Conservation (phyloP, 2,329 filamentous ascomycete species). For the Trichoderma brevicompactum region DNA sequence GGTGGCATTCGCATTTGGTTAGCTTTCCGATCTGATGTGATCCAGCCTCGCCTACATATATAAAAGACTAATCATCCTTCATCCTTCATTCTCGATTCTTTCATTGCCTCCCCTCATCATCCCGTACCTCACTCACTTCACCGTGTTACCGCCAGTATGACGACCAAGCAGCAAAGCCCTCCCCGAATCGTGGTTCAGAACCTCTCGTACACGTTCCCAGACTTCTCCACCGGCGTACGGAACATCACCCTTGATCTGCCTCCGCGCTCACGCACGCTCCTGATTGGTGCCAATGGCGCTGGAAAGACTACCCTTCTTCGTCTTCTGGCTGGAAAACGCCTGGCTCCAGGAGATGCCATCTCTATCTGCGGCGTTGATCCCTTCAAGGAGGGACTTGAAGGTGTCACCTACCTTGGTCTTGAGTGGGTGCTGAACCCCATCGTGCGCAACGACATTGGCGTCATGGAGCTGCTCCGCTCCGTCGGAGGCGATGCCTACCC, state of each 20-base stretch:
- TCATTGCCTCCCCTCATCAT: not conserved
- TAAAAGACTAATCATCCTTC: not conserved
- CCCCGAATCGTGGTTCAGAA: constrained; percentile 73
- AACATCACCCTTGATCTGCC: constrained; percentile 78
- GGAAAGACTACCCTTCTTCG: constrained; percentile 97
- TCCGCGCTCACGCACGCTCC: constrained; percentile 79
- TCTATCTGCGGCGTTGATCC: constrained; percentile 83
- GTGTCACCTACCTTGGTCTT: constrained; percentile 93
- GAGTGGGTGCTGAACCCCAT: constrained; percentile 99
- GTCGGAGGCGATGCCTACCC: constrained; percentile 87
- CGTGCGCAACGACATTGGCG: constrained; percentile 92
- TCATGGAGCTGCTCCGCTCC: constrained; percentile 79
- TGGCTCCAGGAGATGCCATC: constrained; percentile 77
- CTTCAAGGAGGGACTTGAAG: constrained; percentile 86
- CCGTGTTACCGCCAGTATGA: constrained; percentile 6
- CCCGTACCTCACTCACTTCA: not conserved
- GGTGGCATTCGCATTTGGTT: not conserved
- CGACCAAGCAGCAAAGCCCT: constrained; percentile 26
- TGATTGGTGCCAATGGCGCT: constrained; percentile 95
- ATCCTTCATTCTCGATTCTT: not conserved
- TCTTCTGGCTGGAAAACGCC: constrained; percentile 91
- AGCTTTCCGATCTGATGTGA: not conserved
- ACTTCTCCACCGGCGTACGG: constrained; percentile 77
- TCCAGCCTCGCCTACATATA: not conserved
- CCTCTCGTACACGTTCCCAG: constrained; percentile 87